Base-by-base conservation (phyloP, 129 eudicot species). In the Gnaphalium uliginosum region DNA sequence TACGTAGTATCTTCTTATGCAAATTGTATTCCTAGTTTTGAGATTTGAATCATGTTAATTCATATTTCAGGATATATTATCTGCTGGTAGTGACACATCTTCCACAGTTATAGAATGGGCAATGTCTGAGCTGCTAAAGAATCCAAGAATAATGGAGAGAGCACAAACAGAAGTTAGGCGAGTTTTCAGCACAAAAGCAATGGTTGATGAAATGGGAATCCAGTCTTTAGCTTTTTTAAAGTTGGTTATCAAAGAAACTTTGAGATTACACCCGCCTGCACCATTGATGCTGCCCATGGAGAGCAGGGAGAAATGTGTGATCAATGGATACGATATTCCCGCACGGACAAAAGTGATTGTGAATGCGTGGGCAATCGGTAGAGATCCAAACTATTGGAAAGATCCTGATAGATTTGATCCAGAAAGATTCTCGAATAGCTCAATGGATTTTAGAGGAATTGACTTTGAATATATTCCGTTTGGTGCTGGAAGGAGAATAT, bases 401-500 rank as follows among this genome's bases (percentile, higher is more conserved):
- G 71, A 76, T 69, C 77, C 85, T 17, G 85, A 81, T 46, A 62
- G 56, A 10, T 81, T 81, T 61, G 25, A 81, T 19, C 85, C 81
- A 3, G 78, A 81, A 37, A 75, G 85, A 72, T 81, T 81, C 56
- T 4, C 37, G 1, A 54, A 77, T 18, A 76, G 75, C 56, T 76
- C 46, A 24, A 2, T 63, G 53, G 73, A 71, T 24, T 83, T 13
- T 0, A 81, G 35, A 72, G 91, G 88, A 6, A 57, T 72, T 46
- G 71, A 83, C 71, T 77, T 77, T 39, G 79, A 77, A n/a, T 78
- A 72, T 56, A 77, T 86, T 14, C 90, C 91, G 0, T 84, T 84
- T 39, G 91, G 91, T 23, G 82, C 86, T 2, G 86, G 88, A 58
- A 67, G 88, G 64, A 85, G 89, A 61, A 82, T 79, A 9, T 85